Conservation (phyloP, 2,329 filamentous ascomycete species). For the Ceratocystis cubensis region DNA sequence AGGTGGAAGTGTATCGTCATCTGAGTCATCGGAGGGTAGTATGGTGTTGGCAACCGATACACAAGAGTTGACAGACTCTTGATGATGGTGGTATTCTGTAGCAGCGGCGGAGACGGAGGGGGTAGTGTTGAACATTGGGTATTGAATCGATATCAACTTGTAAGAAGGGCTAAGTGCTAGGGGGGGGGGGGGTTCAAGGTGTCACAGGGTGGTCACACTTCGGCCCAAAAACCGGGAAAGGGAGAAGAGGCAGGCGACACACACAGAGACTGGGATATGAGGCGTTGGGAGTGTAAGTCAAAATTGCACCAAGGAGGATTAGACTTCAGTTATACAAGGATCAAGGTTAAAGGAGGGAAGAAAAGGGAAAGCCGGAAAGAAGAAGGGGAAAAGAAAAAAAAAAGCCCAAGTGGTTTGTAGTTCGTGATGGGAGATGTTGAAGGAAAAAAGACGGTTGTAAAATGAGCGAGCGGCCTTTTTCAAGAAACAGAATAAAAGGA, state of each 20-base stretch:
- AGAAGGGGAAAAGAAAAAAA: neutral
- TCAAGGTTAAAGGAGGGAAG: neutral
- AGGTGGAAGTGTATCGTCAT: neutral
- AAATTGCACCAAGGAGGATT: slow-evolving; percentile 5
- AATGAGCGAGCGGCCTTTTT: neutral
- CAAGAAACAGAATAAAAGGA: neutral
- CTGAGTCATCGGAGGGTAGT: neutral
- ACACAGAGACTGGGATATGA: slow-evolving; percentile 2
- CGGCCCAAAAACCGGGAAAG: neutral
- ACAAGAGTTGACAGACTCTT: slow-evolving; percentile 3
- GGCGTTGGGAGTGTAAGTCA: slow-evolving; percentile 9
- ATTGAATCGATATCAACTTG: neutral
- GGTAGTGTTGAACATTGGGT: neutral
- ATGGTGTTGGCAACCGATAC: neutral
- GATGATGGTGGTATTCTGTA: neutral
- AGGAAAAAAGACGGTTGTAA: neutral
- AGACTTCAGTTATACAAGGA: slow-evolving; percentile 2
- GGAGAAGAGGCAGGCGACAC: neutral
- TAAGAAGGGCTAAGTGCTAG: too few species aligned
- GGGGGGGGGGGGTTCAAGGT: neutral
- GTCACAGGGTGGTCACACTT: neutral
- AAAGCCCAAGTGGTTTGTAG: too few species aligned
- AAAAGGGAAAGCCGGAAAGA: neutral
- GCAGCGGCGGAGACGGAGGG: neutral
- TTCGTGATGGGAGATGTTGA: neutral